Evolutionary conservation across 768 basidiomycete species (phyloP).

Genomic region (Lentinula lateritia): DNA sequence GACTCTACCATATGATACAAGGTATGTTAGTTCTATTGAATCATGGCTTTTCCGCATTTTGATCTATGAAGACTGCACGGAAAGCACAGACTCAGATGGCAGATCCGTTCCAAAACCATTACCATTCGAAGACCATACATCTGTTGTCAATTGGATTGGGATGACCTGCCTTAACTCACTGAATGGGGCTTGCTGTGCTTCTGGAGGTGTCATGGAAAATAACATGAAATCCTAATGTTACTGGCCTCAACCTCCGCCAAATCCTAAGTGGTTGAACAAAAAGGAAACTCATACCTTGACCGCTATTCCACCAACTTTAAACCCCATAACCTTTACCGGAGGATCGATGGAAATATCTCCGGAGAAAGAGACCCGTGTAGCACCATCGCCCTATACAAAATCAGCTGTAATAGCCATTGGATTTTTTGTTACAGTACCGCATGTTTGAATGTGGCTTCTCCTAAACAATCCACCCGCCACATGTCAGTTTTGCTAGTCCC

Average conservation of each 20-base stretch:
- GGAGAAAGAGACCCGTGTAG: constrained; percentile 54
- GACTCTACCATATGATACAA: too few species aligned
- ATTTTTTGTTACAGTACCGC: too few species aligned
- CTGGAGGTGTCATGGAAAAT: constrained; percentile 53
- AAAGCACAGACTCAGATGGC: neutral
- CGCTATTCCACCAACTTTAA: constrained; percentile 58
- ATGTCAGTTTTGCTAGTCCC: constrained; percentile 60
- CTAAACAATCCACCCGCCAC: constrained; percentile 61
- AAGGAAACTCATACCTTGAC: constrained; percentile 42
- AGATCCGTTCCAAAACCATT: neutral
- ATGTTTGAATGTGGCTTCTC: constrained; percentile 36
- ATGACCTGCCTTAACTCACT: constrained; percentile 54
- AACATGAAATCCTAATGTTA: constrained; percentile 56
- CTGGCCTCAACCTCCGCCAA: neutral
- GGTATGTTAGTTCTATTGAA: too few species aligned
- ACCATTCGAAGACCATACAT: constrained; percentile 27
- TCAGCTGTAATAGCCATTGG: neutral
- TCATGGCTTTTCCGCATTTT: neutral
- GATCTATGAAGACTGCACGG: neutral
- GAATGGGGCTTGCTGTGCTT: constrained; percentile 50
- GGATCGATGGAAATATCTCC: constrained; percentile 56
- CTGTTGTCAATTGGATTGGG: constrained; percentile 63
- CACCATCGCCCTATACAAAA: constrained; percentile 47
- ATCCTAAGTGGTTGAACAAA: too few species aligned
- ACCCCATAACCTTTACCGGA: constrained; percentile 50